Percentiles rank a stretch among this genome's conserved stretches.
phyloP scores from a whole-genome alignment of 2,329 filamentous ascomycete species.

The Scedosporium minutisporum region DNA sequence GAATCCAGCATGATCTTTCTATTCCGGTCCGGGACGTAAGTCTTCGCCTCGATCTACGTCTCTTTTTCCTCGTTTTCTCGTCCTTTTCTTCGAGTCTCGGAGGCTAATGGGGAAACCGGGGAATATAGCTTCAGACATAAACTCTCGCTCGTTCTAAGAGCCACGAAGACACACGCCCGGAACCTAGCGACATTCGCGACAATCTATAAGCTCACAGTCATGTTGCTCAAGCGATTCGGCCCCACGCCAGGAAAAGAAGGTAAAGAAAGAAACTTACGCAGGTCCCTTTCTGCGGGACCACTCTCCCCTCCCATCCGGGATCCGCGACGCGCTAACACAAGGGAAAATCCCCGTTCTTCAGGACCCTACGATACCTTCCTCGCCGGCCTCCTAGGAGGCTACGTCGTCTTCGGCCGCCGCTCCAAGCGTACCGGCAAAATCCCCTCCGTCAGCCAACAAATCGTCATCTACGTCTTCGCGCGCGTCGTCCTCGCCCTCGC shows the following conservation, averaged over 20 bases:
- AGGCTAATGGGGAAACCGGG: neutral
- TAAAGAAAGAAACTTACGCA: constrained; percentile 10
- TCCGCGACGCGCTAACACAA: neutral
- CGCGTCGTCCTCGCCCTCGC: constrained; percentile 78
- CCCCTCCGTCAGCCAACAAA: constrained; percentile 85
- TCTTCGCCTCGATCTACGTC: constrained; percentile 13
- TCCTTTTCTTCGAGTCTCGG: neutral
- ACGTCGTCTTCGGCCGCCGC: constrained; percentile 74
- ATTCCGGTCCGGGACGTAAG: constrained; percentile 81
- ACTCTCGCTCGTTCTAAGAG: constrained; percentile 64
- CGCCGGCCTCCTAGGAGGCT: constrained; percentile 80
- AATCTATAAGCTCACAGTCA: constrained; percentile 78
- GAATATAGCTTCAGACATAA: constrained; percentile 59
- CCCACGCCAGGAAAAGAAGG: constrained; percentile 50
- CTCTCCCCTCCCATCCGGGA: neutral
- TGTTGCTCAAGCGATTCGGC: constrained; percentile 58
- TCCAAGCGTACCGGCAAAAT: constrained; percentile 56
- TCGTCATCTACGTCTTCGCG: constrained; percentile 96
- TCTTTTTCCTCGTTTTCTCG: neutral
- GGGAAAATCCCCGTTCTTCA: constrained; percentile 23
- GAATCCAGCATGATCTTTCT: constrained; percentile 77
- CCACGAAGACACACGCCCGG: constrained; percentile 79
- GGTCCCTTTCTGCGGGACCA: neutral
- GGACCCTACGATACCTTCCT: constrained; percentile 76
- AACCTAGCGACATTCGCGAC: constrained; percentile 89